Conservation (phyloP, 163 green algal species). For the Prototheca wickerhamii region DNA sequence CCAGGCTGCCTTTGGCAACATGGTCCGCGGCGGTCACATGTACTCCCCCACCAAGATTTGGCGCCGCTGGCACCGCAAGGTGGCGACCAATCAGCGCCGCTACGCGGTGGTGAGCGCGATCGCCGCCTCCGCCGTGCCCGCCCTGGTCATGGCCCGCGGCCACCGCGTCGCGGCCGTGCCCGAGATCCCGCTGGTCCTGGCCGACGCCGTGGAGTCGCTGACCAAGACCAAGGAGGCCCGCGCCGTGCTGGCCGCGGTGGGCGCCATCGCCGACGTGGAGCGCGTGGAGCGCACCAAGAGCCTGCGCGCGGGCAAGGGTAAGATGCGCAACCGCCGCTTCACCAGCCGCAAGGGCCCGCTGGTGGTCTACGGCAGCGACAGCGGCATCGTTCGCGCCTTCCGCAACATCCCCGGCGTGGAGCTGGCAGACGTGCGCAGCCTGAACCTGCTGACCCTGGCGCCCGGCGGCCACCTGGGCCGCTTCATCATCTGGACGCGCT, state of each 20-base stretch:
- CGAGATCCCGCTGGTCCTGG: slow-evolving; percentile 93
- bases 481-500: slow-evolving; percentile 98
- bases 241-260: slow-evolving; percentile 82
- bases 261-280: slow-evolving; percentile 76
- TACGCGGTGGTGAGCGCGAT: slow-evolving; percentile 92
- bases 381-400: slow-evolving; percentile 84
- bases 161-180: slow-evolving; percentile 84
- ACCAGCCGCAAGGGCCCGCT: slow-evolving; percentile 87
- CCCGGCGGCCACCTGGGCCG: slow-evolving; percentile 94
- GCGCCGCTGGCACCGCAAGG: slow-evolving; percentile 95
- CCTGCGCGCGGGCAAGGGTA: slow-evolving; percentile 88
- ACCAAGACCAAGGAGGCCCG: slow-evolving; percentile 93
- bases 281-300: slow-evolving; percentile 42
- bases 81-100: slow-evolving; percentile 97
- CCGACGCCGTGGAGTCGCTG: slow-evolving; percentile 73
- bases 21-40: slow-evolving; percentile 98
- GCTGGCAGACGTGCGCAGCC: slow-evolving; percentile 64
- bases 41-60: slow-evolving; percentile 97
- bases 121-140: slow-evolving; percentile 86
- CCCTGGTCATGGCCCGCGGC: slow-evolving; percentile 92
- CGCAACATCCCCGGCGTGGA: slow-evolving; percentile 96
- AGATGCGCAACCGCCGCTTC: slow-evolving; percentile 96
- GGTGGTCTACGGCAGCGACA: slow-evolving; percentile 83
- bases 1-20: slow-evolving; percentile 99
- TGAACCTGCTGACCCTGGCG: slow-evolving; percentile 97